phyloP scores from a whole-genome alignment of 176 grass and related monocot species.

The Elymus sibiricus region DNA sequence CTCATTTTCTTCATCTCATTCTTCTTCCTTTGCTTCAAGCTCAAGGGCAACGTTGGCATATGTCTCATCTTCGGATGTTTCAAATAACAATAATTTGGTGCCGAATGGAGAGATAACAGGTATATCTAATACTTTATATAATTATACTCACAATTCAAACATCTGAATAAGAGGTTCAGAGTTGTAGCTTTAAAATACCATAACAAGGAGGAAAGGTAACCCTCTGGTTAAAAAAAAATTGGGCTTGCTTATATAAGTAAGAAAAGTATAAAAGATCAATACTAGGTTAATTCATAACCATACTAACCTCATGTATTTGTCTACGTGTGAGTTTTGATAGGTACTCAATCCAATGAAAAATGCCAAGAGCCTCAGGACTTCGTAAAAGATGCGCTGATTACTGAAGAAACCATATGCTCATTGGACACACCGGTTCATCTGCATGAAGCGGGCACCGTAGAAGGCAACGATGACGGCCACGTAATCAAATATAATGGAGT shows the following conservation, averaged over 20 bases:
- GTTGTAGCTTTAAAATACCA: too few relatives aligned
- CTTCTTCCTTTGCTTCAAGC: slow-evolving; percentile 25
- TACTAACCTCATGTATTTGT: background rate
- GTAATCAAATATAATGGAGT: background rate
- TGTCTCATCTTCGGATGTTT: slow-evolving; percentile 4
- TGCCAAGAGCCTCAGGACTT: background rate
- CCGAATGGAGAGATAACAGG: slow-evolving; percentile 24
- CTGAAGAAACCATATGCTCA: background rate
- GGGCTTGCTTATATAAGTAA: background rate
- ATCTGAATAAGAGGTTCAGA: slow-evolving; percentile 10
- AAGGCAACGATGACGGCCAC: background rate
- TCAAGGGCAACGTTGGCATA: slow-evolving; percentile 22
- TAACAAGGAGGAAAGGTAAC: too few relatives aligned
- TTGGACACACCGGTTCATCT: background rate
- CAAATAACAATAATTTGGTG: background rate
- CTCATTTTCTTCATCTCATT: background rate
- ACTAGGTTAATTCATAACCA: background rate
- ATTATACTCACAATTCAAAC: background rate
- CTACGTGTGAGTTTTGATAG: background rate
- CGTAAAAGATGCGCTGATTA: background rate
- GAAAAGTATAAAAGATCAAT: background rate
- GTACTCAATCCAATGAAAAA: background rate
- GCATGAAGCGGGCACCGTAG: background rate
- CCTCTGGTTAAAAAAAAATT: too few relatives aligned
- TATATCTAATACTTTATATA: background rate